These are phyloP conservation scores for Yarrowia divulgata DNA, from an alignment of 805 yeast species.

Conservation along the genomic window DNA sequence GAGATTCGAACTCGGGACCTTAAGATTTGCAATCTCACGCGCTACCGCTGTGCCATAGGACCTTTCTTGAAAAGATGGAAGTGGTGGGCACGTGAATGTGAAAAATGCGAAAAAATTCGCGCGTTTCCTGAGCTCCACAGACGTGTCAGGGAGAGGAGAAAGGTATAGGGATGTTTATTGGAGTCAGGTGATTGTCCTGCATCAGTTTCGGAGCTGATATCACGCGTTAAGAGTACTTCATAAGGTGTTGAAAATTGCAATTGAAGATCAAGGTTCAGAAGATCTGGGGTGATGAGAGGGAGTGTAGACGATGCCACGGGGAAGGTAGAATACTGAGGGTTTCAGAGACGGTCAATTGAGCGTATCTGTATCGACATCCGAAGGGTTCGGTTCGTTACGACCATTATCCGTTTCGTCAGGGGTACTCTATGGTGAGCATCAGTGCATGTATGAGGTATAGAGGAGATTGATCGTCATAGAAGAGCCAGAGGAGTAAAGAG, in stretches of 20 bases:
- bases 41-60: conserved; percentile 40
- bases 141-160: neutral
- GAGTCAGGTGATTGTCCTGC: neutral
- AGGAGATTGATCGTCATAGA: neutral
- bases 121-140: neutral
- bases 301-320: no score
- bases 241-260: neutral
- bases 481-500: neutral
- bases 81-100: neutral
- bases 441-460: neutral
- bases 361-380: neutral
- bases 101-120: neutral
- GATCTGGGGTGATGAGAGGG: neutral
- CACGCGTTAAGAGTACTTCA: conserved; percentile 7
- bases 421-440: neutral
- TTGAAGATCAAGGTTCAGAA: neutral
- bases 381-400: neutral
- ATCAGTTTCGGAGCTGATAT: neutral
- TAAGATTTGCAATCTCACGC: conserved; percentile 40
- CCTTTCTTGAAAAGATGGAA: neutral
- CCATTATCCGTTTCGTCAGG: neutral
- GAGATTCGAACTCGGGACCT: conserved; percentile 40
- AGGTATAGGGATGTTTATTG: neutral
- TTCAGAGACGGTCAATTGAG: neutral
- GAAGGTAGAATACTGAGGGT: neutral